Conservation (phyloP, 768 basidiomycete genomes). For the Mycena leptocephala region DNA sequence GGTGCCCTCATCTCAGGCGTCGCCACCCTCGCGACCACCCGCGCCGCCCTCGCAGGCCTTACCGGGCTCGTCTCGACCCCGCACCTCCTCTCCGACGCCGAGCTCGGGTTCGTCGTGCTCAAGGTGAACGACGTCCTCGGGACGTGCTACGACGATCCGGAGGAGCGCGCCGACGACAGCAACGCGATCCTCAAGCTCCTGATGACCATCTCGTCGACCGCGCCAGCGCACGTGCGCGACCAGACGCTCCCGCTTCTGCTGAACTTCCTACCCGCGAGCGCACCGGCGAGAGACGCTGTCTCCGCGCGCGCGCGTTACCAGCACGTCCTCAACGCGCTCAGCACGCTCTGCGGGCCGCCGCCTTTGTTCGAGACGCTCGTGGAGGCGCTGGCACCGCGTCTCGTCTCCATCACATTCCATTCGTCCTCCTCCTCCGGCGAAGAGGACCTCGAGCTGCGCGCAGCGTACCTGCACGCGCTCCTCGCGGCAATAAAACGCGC, state of each 20-base stretch:
- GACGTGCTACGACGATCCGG: slow-evolving; percentile 62
- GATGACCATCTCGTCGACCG: slow-evolving; percentile 69
- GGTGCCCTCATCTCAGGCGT: slow-evolving; percentile 75
- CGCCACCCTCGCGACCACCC: slow-evolving; percentile 64
- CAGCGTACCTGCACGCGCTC: slow-evolving; percentile 91
- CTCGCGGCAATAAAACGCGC: slow-evolving; percentile 79
- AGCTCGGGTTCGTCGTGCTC: slow-evolving; percentile 86
- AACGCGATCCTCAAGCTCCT: slow-evolving; percentile 75
- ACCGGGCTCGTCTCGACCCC: slow-evolving; percentile 77
- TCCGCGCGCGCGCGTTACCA: slow-evolving; percentile 76
- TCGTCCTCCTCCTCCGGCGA: slow-evolving; percentile 25
- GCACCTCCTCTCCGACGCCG: slow-evolving; percentile 76
- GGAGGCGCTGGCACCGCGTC: slow-evolving; percentile 84
- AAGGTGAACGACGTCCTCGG: slow-evolving; percentile 81
- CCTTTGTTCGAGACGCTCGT: slow-evolving; percentile 90
- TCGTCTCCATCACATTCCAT: slow-evolving; percentile 50
- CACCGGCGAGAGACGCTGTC: slow-evolving; percentile 70
- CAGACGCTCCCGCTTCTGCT: slow-evolving; percentile 90
- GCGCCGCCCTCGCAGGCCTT: slow-evolving; percentile 77
- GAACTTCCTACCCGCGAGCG: slow-evolving; percentile 76
- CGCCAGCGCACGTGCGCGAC: slow-evolving; percentile 77
- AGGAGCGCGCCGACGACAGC: slow-evolving; percentile 71
- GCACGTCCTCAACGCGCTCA: slow-evolving; percentile 78
- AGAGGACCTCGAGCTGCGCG: slow-evolving; percentile 69
- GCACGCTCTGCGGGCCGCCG: slow-evolving; percentile 79